Evolutionary conservation across 495 filamentous ascomycete genomes (phyloP).

Genomic region (Aspergillus diversus): DNA sequence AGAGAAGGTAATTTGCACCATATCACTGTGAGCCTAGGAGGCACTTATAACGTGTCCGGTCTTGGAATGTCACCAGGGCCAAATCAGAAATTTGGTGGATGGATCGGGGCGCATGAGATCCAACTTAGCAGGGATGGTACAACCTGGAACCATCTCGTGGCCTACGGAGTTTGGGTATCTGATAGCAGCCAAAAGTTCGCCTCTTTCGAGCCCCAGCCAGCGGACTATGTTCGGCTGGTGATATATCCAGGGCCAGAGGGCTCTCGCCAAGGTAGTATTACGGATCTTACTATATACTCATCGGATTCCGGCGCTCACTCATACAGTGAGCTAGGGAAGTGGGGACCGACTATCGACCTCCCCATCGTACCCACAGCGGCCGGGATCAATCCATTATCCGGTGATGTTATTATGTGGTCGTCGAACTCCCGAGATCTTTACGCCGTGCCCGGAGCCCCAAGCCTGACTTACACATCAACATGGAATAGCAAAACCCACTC

Average conservation of each 20-base stretch:
- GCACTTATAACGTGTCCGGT: no score
- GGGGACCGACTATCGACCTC: constrained; percentile 55
- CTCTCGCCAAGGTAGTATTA: constrained; percentile 30
- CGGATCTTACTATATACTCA: constrained; percentile 37
- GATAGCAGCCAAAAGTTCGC: constrained; percentile 42
- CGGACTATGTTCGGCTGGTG: constrained; percentile 48
- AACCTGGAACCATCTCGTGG: constrained; percentile 38
- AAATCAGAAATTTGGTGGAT: constrained; percentile 18
- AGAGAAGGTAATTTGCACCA: no score
- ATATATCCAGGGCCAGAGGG: constrained; percentile 27
- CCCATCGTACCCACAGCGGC: constrained; percentile 53
- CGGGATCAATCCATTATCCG: constrained; percentile 36
- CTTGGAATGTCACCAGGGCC: no score
- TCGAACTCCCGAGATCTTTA: constrained; percentile 42
- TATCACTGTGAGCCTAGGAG: no score
- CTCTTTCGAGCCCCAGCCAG: constrained; percentile 39
- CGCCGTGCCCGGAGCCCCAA: constrained; percentile 40
- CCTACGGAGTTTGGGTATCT: constrained; percentile 49
- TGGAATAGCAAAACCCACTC: constrained; percentile 37
- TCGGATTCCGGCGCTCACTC: constrained; percentile 16
- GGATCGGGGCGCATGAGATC: constrained; percentile 46
- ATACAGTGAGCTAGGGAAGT: constrained; percentile 34
- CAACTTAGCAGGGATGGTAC: constrained; percentile 42
- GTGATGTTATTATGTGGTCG: constrained; percentile 49
- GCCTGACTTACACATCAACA: constrained; percentile 40